These are phyloP conservation scores for Phycomyces blakesleeanus DNA, from an alignment of 192 early-diverging fungal genomes.

Conservation along the genomic window DNA sequence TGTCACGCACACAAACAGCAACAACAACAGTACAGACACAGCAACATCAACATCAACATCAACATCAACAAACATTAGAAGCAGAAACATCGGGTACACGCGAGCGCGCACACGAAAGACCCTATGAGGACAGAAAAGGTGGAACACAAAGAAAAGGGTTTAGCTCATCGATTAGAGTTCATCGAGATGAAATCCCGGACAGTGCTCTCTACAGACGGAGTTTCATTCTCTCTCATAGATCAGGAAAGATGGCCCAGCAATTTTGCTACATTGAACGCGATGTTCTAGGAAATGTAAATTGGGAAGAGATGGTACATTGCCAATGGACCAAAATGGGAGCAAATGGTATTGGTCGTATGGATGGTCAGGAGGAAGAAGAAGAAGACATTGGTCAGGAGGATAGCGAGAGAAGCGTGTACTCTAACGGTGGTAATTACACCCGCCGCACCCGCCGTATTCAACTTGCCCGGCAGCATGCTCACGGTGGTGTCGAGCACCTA, in stretches of 20 bases:
- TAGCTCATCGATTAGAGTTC: not conserved
- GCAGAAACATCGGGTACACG: not conserved
- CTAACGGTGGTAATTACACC: slow-evolving; percentile 12
- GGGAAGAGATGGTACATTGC: slow-evolving; percentile 53
- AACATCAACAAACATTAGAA: too few species aligned
- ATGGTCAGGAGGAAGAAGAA: not conserved
- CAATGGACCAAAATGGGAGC: slow-evolving; percentile 48
- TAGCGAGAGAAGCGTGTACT: not conserved
- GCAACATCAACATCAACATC: too few species aligned
- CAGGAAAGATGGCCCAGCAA: slow-evolving; percentile 50
- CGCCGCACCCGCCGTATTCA: slow-evolving; percentile 13
- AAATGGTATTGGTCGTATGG: slow-evolving; percentile 3
- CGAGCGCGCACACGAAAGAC: not conserved
- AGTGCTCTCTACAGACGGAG: slow-evolving; percentile 1
- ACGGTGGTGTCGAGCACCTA: slow-evolving; percentile 28
- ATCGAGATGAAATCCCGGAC: not conserved
- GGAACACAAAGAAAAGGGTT: not conserved
- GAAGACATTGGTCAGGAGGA: slow-evolving; percentile 10
- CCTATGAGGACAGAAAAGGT: not conserved
- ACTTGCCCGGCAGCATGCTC: not conserved
- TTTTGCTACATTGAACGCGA: slow-evolving; percentile 57
- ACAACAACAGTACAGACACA: too few species aligned
- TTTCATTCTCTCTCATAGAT: slow-evolving; percentile 40
- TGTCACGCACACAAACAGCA: not conserved
- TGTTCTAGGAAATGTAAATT: slow-evolving; percentile 43